Base-by-base conservation (phyloP, 306 rosid genomes). In the Ziziphus jujuba region DNA sequence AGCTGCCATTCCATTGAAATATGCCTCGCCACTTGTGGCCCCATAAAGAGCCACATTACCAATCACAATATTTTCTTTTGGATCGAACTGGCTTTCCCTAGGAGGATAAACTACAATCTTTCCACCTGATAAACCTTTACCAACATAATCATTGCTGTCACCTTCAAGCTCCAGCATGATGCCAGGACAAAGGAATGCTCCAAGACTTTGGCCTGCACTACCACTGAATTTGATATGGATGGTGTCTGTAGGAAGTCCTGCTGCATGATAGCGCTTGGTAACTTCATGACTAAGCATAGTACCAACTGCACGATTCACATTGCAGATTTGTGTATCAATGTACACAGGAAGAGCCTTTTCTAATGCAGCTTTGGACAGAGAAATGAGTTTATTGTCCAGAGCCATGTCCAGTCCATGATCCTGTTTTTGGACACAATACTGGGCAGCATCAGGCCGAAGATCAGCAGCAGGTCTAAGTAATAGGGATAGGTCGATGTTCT, bases 251-350 rank as follows among this genome's bases (percentile, higher is more conserved):
- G 99, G 99, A 82, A 95, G 99, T 70, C 97, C 99, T 64, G 75
- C 92, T 79, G 78, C 74, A 68, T 63, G 85, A 75, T 95, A 90
- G 62, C 80, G 84, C 38, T 95, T 95, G 61, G 97, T 95, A 76
- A 95, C 95, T 84, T 95, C 91, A 53, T 95, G 99, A 81, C 99
- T 95, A 72, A 95, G 99, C 97, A 90, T 95, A 35, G 99, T 95
- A 70, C 99, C 99, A 75, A 90, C 99, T 38, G 99, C 89, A 63
- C 99, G 99, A 72, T 95, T 95, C 34, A 81, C 82, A 63, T 95
- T 95, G 53, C 56, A 65, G 69, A 90, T 81, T 47, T 87, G 85
- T 10, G 79, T 75, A 79, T 95, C 99, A 76, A 95, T 84, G 88
- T 90, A 95, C 43, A 88, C 97, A 0, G 95, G 92, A 75, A 95